Percentiles rank a stretch among this genome's conserved stretches.
Conservation (phyloP, 352 stramenopile genomes). For the Phytophthora multivora region DNA sequence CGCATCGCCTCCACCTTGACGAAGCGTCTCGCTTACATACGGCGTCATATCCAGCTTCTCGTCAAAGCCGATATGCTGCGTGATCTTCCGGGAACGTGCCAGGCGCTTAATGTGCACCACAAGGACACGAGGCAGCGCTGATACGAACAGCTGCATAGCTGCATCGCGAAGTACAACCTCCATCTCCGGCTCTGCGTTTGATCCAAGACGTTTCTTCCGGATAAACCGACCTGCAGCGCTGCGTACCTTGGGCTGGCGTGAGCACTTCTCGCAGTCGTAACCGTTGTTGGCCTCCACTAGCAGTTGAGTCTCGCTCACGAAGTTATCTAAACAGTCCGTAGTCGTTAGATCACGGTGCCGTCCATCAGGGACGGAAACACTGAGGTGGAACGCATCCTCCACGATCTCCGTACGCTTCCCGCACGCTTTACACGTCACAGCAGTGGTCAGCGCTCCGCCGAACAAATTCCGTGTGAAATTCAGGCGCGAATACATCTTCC, state of each 20-base stretch:
- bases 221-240: slow-evolving; percentile 31
- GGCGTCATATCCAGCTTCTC: slow-evolving; percentile 57
- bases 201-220: slow-evolving; percentile 32
- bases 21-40: slow-evolving; percentile 43
- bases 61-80: slow-evolving; percentile 67
- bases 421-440: slow-evolving; percentile 52
- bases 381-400: slow-evolving; percentile 71
- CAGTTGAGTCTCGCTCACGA: slow-evolving; percentile 55
- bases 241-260: slow-evolving; percentile 39
- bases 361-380: slow-evolving; percentile 51
- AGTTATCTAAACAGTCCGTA: slow-evolving; percentile 55
- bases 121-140: slow-evolving; percentile 55
- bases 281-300: slow-evolving; percentile 60
- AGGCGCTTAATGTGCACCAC: slow-evolving; percentile 76
- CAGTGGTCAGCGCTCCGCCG: slow-evolving; percentile 54
- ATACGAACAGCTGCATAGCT: slow-evolving; percentile 59
- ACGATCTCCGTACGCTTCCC: slow-evolving; percentile 55
- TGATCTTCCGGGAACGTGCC: slow-evolving; percentile 60
- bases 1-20: slow-evolving; percentile 26
- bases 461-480: slow-evolving; percentile 73
- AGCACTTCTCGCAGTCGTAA: slow-evolving; percentile 75
- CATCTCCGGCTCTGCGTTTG: slow-evolving; percentile 36
- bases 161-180: slow-evolving; percentile 51
- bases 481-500: slow-evolving; percentile 50
- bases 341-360: slow-evolving; percentile 24